Conservation (phyloP, 768 basidiomycete genomes). For the Lactarius sanguifluus region DNA sequence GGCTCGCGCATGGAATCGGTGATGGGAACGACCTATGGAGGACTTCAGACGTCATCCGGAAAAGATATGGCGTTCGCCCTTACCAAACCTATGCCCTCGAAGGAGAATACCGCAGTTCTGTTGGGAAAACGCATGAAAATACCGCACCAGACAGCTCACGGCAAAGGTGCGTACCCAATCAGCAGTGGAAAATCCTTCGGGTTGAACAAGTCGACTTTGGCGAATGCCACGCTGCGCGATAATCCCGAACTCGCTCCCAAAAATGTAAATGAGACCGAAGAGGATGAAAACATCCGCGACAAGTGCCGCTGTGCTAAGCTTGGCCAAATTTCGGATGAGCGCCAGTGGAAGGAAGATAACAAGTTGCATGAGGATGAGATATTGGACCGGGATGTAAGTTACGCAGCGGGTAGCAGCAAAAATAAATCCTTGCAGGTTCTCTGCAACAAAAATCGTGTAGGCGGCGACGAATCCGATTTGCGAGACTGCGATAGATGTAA, state of each 20-base stretch:
- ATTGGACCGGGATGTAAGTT: slow-evolving; percentile 63
- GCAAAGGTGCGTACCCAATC: slow-evolving; percentile 61
- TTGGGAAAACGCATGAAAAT: slow-evolving; percentile 16
- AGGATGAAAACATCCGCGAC: slow-evolving; percentile 95
- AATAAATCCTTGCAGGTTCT: slow-evolving; percentile 89
- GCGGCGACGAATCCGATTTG: slow-evolving; percentile 88
- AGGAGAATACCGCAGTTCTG: slow-evolving; percentile 97
- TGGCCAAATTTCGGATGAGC: slow-evolving; percentile 91
- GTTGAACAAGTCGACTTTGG: slow-evolving; percentile 86
- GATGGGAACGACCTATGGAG: slow-evolving; percentile 79
- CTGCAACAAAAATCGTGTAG: slow-evolving; percentile 94
- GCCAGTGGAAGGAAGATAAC: slow-evolving; percentile 87
- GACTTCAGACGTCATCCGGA: slow-evolving; percentile 6
- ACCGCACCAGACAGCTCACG: neutral
- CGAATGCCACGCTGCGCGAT: slow-evolving; percentile 68
- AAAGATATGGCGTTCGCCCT: slow-evolving; percentile 31
- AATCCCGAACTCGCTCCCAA: slow-evolving; percentile 75
- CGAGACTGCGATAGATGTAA: slow-evolving; percentile 83
- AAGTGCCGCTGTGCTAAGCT: slow-evolving; percentile 88
- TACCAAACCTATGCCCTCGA: slow-evolving; percentile 94
- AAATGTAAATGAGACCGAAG: slow-evolving; percentile 82
- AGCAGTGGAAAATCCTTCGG: slow-evolving; percentile 85
- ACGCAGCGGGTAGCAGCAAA: slow-evolving; percentile 76
- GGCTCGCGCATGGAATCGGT: slow-evolving; percentile 97
- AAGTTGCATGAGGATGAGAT: slow-evolving; percentile 82